Evolutionary conservation across 192 early-diverging fungal genomes (phyloP).

Genomic region (Backusella westeae): DNA sequence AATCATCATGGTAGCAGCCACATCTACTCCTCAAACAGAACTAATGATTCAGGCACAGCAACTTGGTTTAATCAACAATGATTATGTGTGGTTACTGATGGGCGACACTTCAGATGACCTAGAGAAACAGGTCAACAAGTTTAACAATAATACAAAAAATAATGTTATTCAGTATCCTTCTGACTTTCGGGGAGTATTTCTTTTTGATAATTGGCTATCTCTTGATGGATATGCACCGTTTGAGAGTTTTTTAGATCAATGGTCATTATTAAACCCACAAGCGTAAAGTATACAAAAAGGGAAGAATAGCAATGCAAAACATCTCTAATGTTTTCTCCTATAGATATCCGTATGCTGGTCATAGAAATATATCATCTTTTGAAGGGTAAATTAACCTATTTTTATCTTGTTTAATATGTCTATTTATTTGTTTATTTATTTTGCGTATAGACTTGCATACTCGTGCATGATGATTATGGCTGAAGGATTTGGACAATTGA

Average conservation of each 20-base stretch:
- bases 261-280: constrained; percentile 37
- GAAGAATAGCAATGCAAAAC: too few species aligned
- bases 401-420: neutral
- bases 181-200: constrained; percentile 36
- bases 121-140: constrained; percentile 10
- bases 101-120: constrained; percentile 36
- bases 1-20: constrained; percentile 44
- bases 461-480: constrained; percentile 55
- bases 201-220: constrained; percentile 46
- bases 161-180: constrained; percentile 8
- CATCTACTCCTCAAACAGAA: constrained; percentile 30
- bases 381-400: constrained; percentile 37
- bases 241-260: constrained; percentile 42
- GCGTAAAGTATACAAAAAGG: constrained; percentile 21
- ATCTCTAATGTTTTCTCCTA: neutral
- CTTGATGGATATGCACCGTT: constrained; percentile 45
- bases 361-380: constrained; percentile 44
- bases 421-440: neutral
- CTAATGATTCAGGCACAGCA: constrained; percentile 40
- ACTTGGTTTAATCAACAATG: constrained; percentile 31
- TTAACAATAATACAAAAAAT: constrained; percentile 21
- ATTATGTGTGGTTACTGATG: constrained; percentile 47
- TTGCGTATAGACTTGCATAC: constrained; percentile 40
- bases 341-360: constrained; percentile 45
- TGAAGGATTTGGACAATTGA: constrained; percentile 38